Evolutionary conservation across 2,329 filamentous ascomycete genomes (phyloP), one percentile per base, ranked within the genome.

Genomic region (Pseudogymnoascus pannorum): DNA sequence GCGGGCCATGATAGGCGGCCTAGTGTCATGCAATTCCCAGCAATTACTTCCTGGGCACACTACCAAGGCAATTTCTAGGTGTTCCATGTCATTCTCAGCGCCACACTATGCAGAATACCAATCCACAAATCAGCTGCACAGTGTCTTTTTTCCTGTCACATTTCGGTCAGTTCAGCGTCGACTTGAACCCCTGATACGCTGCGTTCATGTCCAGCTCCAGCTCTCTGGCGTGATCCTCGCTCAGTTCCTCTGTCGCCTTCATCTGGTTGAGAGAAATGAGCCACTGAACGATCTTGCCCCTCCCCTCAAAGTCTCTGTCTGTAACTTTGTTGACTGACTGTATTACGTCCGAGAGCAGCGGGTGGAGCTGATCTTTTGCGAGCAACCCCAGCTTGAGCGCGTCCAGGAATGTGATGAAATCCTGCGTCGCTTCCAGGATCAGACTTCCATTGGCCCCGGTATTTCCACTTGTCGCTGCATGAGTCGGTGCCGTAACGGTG

Each of bases 201-300:
- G 91, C 87, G 72, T 96, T 91, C 71, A 97, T 96, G 73, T 97
- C 93, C 73, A 96, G 85, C 67, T 94, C 89, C 67, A 97, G 78
- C 74, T 99, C 92, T 62, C 93, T 81, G 5, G 89, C 89, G 75
- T 97, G 91, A 62, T 93, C 87, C 69, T 96, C 89, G 68, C 83
- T 87, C 67, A 99, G 75, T 73, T 96, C 92, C 70, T 97, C 92
- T 1, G 91, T 92, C 7, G 92, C 94, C 71, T 91, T 91, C 94
- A 99, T 97, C 76, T 97, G 92, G 72, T 99, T 99, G 66, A 99
- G 79, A 5, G 91, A 89, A 69, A 99, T 99, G 67, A 99, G 81
- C 94, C 94, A 99, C 74, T 97, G 92, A 61, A 99, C 92, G 68
- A 99, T 97, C 81, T 97, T 97, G 68, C 90, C 92, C 67, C 95